Percentiles rank a stretch among this genome's conserved stretches.
phyloP scores from a whole-genome alignment of 805 yeast species.

The Grigorovia yakushimaensis region DNA sequence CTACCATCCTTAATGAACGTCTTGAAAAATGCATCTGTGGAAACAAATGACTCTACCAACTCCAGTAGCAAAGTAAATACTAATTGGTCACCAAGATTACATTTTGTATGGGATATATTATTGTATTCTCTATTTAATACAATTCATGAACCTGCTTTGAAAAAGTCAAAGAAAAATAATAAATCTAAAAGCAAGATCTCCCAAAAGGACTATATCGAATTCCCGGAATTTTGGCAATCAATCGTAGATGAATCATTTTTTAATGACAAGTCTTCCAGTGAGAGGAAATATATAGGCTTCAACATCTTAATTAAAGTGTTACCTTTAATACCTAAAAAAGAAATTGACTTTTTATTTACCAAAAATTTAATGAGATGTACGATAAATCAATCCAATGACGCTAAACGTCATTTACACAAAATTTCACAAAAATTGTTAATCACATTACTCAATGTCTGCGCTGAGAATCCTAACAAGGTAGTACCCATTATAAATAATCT shows the following conservation, averaged over 20 bases:
- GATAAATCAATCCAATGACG: constrained; percentile 65
- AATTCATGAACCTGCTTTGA: constrained; percentile 17
- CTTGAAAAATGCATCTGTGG: constrained; percentile 44
- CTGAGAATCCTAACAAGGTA: constrained; percentile 26
- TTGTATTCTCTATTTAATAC: constrained; percentile 33
- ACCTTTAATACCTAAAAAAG: constrained; percentile 16
- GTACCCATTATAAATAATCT: constrained; percentile 29
- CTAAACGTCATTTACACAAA: constrained; percentile 56
- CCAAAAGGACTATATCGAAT: constrained; percentile 25
- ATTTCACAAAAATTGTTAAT: constrained; percentile 47
- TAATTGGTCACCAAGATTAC: constrained; percentile 65
- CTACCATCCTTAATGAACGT: constrained; percentile 50
- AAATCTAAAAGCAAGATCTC: constrained; percentile 17
- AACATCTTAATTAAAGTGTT: constrained; percentile 53
- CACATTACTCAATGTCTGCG: constrained; percentile 32
- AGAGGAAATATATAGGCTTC: constrained; percentile 80
- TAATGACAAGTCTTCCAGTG: constrained; percentile 66
- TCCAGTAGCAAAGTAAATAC: constrained; percentile 40
- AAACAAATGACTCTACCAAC: constrained; percentile 19
- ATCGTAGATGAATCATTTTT: constrained; percentile 77
- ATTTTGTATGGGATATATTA: constrained; percentile 64
- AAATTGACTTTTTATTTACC: constrained; percentile 35
- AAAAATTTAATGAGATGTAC: constrained; percentile 62
- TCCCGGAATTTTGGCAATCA: constrained; percentile 67
- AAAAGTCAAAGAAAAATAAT: constrained; percentile 34